These are phyloP conservation scores for Phytophthora pisi DNA, from an alignment of 352 stramenopile species.

Conservation along the genomic window DNA sequence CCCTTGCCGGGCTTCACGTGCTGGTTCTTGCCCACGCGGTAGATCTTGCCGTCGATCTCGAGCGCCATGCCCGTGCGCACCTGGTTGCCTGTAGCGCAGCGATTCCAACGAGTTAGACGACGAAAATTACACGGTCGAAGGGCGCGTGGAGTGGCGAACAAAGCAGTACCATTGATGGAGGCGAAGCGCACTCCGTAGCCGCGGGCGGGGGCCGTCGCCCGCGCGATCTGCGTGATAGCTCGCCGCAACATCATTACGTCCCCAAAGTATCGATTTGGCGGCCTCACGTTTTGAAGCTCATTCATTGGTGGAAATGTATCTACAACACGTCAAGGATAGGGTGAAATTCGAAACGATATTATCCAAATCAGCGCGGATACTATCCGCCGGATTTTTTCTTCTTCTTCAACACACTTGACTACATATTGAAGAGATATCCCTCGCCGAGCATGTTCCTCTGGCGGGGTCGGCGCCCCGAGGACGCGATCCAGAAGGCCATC, in stretches of 20 bases:
- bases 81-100: conserved; percentile 67
- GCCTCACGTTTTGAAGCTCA: conserved; percentile 2
- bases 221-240: conserved; percentile 45
- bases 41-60: conserved; percentile 85
- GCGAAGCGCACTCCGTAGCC: conserved; percentile 56
- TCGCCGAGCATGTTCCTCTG: conserved; percentile 53
- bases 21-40: conserved; percentile 84
- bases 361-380: background rate
- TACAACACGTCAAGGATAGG: background rate
- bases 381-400: background rate
- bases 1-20: conserved; percentile 88
- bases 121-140: background rate
- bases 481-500: conserved; percentile 56
- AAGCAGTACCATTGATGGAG: conserved; percentile 65
- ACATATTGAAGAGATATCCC: no score
- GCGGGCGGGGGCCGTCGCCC: conserved; percentile 17
- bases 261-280: conserved; percentile 10
- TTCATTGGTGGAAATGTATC: conserved; percentile 29
- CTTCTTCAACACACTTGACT: conserved; percentile 17
- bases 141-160: background rate
- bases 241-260: conserved; percentile 43
- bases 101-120: conserved; percentile 5
- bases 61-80: conserved; percentile 83
- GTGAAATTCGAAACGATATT: conserved; percentile 4
- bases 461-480: conserved; percentile 36